These are phyloP conservation scores for Arthromyces matolae DNA, from an alignment of 768 basidiomycete species.

Conservation along the genomic window DNA sequence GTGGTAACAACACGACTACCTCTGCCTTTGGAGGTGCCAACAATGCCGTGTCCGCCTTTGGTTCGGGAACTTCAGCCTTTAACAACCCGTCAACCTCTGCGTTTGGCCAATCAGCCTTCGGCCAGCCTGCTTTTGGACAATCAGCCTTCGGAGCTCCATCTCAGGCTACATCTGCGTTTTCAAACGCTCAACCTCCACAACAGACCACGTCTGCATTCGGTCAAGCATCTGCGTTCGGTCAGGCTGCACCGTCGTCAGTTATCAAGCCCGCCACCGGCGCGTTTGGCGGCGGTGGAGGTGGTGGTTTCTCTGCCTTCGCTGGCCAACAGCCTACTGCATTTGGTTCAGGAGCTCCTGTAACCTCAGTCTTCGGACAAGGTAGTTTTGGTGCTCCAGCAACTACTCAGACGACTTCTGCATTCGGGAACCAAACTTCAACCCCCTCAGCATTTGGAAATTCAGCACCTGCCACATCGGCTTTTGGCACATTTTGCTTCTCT, in stretches of 20 bases:
- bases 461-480: slow-evolving; percentile 4
- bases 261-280: slow-evolving; percentile 51
- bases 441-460: slow-evolving; percentile 21
- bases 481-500: slow-evolving; percentile 1
- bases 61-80: slow-evolving; percentile 23
- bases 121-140: slow-evolving; percentile 21
- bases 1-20: slow-evolving; percentile 12
- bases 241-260: slow-evolving; percentile 28
- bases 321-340: slow-evolving; percentile 44
- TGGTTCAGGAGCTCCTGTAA: slow-evolving; percentile 23
- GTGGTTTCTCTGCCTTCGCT: slow-evolving; percentile 53
- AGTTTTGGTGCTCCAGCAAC: slow-evolving; percentile 23
- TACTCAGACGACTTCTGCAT: slow-evolving; percentile 17
- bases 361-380: slow-evolving; percentile 30
- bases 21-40: slow-evolving; percentile 25
- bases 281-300: slow-evolving; percentile 42
- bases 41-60: slow-evolving; percentile 26
- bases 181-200: slow-evolving; percentile 31
- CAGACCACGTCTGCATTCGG: slow-evolving; percentile 37
- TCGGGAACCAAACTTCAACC: slow-evolving; percentile 19
- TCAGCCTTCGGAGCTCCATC: slow-evolving; percentile 19
- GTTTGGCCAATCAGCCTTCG: slow-evolving; percentile 37
- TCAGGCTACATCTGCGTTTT: slow-evolving; percentile 14
- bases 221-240: slow-evolving; percentile 31
- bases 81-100: slow-evolving; percentile 27